Conservation (phyloP, 768 basidiomycete genomes). For the Hemileccinum impolitum region DNA sequence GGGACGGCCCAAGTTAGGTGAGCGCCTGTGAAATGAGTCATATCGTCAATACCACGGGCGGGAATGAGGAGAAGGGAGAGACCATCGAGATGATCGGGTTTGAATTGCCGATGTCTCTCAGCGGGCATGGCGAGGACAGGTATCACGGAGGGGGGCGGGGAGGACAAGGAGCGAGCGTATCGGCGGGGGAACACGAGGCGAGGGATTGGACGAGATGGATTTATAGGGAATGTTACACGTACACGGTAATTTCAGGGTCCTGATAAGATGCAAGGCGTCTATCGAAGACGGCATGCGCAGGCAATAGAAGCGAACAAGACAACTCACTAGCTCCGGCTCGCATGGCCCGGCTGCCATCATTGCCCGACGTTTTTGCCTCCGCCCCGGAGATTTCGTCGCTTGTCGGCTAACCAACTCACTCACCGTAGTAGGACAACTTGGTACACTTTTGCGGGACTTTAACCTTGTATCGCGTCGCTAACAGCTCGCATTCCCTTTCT, state of each 20-base stretch:
- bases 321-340: conserved; percentile 17
- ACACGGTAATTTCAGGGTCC: conserved; percentile 35
- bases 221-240: conserved; percentile 32
- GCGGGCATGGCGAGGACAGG: conserved; percentile 42
- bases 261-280: conserved; percentile 31
- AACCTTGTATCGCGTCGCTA: conserved; percentile 21
- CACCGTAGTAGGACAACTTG: no score
- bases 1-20: conserved; percentile 47
- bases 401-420: conserved; percentile 24
- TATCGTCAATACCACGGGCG: conserved; percentile 5
- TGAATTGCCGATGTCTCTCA: conserved; percentile 38
- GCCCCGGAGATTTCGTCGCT: conserved; percentile 12
- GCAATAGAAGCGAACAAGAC: conserved; percentile 30
- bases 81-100: conserved; percentile 37
- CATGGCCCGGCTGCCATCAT: conserved; percentile 15
- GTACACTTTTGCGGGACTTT: conserved; percentile 11
- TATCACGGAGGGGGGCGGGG: conserved; percentile 26
- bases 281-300: conserved; percentile 27
- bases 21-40: conserved; percentile 30
- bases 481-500: conserved; percentile 12
- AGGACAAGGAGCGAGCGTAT: conserved; percentile 17
- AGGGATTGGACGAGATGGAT: conserved; percentile 17
- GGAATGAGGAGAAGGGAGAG: conserved; percentile 11
- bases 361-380: conserved; percentile 16
- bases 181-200: conserved; percentile 26